Evolutionary conservation across 495 filamentous ascomycete species (phyloP).

Genomic region (Neurospora terricola): DNA sequence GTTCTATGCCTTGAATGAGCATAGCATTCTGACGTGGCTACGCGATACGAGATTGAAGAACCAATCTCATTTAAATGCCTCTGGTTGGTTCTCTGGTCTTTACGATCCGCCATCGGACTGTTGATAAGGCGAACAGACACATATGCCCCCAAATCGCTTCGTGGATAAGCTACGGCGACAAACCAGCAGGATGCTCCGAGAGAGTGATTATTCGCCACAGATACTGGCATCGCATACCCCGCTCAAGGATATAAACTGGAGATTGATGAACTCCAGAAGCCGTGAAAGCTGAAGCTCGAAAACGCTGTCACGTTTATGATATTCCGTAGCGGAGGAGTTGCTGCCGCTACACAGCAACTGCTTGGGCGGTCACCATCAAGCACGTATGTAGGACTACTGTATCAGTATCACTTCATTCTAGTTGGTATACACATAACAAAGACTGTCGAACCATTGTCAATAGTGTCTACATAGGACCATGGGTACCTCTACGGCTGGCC

Average conservation of each 20-base stretch:
- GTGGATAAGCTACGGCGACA: not conserved
- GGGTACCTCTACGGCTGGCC: not conserved
- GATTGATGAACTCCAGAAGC: not conserved
- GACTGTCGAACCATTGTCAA: not conserved
- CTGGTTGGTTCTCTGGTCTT: not conserved
- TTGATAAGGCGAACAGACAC: not conserved
- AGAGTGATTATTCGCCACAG: not conserved
- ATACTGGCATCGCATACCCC: not conserved
- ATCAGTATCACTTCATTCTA: not conserved
- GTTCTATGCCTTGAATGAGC: slow-evolving; percentile 1
- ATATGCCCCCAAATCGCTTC: not conserved
- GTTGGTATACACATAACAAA: not conserved
- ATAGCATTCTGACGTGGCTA: not conserved
- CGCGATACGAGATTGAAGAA: not conserved
- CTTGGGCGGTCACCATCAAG: not conserved
- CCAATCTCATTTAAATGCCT: not conserved
- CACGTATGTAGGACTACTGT: not conserved
- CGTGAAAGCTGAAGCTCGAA: not conserved
- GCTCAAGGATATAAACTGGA: not conserved
- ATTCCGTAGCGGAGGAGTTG: not conserved
- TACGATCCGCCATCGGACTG: not conserved
- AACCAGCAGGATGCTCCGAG: not conserved
- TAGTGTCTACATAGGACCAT: not conserved
- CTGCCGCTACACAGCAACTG: not conserved
- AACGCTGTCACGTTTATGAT: not conserved